phyloP scores from a whole-genome alignment of 108 stramenopile genomes.

The Nitzschia sp. region DNA sequence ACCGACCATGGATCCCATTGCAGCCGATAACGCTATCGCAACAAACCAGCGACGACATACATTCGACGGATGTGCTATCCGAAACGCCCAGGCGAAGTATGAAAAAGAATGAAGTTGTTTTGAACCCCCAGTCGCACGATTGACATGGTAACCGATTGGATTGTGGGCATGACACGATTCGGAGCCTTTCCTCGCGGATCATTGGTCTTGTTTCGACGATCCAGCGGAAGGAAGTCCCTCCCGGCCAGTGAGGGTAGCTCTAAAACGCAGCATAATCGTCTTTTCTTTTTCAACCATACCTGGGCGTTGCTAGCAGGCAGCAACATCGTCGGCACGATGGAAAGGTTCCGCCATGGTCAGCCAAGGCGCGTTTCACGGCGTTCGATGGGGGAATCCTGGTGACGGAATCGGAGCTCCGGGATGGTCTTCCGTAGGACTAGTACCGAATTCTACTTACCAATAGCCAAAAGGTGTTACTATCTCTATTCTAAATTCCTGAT shows the following conservation, averaged over 20 bases:
- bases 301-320: too few relatives aligned
- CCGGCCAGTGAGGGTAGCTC: too few relatives aligned
- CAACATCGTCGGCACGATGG: too few relatives aligned
- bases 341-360: background rate
- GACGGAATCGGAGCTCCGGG: background rate
- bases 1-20: background rate
- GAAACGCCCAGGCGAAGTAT: background rate
- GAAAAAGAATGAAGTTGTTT: background rate
- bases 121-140: background rate
- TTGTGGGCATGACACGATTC: background rate
- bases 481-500: constrained; percentile 6
- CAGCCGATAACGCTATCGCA: background rate
- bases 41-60: background rate
- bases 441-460: constrained; percentile 14
- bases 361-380: background rate
- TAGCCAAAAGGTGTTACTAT: background rate
- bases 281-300: too few relatives aligned
- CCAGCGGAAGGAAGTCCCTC: too few relatives aligned
- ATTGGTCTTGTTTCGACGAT: background rate
- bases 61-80: background rate
- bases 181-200: background rate
- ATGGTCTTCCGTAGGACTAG: constrained; percentile 1
- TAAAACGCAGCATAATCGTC: too few relatives aligned
- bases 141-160: background rate
- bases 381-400: background rate